Percentiles rank a stretch among this genome's conserved stretches.
phyloP scores from a whole-genome alignment of 805 yeast genomes.

The Wickerhamiella occidentalis region DNA sequence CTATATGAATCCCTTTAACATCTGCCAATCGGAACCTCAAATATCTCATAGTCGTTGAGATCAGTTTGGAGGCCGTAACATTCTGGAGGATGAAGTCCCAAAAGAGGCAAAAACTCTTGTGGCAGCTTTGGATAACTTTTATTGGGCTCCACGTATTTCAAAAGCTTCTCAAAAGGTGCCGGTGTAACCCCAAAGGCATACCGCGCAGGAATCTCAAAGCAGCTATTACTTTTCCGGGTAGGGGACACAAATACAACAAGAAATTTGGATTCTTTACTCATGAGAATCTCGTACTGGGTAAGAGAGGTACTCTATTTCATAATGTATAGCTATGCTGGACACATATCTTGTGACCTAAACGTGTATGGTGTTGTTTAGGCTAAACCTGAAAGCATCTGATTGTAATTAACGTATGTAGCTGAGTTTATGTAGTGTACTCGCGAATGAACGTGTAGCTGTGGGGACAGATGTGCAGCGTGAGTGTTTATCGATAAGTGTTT shows the following conservation, averaged over 20 bases:
- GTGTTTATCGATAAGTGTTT: too few species aligned
- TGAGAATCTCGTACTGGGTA: too few species aligned
- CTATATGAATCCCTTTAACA: too few species aligned
- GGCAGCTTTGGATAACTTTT: neutral
- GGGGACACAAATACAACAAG: neutral
- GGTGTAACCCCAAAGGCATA: neutral
- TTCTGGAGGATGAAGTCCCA: neutral
- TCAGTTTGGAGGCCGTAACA: neutral
- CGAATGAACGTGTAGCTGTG: too few species aligned
- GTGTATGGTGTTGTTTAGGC: too few species aligned
- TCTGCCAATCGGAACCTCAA: neutral
- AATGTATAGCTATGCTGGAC: too few species aligned
- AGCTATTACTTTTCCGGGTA: neutral
- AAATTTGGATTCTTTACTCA: neutral
- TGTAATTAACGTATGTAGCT: too few species aligned
- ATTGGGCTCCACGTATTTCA: neutral
- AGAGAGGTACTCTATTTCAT: too few species aligned
- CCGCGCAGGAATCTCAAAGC: neutral
- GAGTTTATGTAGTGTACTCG: too few species aligned
- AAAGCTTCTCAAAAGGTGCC: neutral
- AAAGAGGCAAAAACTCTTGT: neutral
- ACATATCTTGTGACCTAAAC: too few species aligned
- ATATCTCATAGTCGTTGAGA: neutral
- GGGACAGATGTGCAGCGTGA: too few species aligned
- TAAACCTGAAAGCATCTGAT: too few species aligned